Evolutionary conservation across 306 rosid species (phyloP), one percentile per base, ranked within the genome.

Genomic region (Coriaria nepalensis): DNA sequence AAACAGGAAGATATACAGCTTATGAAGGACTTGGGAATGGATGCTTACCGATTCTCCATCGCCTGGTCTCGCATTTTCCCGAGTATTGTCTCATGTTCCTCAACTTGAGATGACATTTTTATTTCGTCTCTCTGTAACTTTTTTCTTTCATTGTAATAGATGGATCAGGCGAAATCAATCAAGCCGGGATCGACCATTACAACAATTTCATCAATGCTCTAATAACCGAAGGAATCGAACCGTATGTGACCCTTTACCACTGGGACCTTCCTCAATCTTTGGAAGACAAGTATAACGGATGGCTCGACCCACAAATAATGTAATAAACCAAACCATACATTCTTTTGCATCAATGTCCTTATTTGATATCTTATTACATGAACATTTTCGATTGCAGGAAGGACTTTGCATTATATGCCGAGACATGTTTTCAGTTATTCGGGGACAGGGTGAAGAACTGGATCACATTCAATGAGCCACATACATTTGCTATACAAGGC

Each of bases 371-470:
- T 52, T 52, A 52, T 54, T 43, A 58, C 40, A 11, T 60, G 39
- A 39, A 43, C 37, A 49, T 20, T 40, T 33, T 66, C 40, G 43
- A 42, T 35, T 57, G 11, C 77, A 85, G 94, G 69, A 66, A 82
- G 40, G 98, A 92, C 76, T 85, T 73, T 61, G 64, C 81, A 57
- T 50, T 49, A 20, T 85, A 59, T 61, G 93, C 96, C 4, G 96
- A 92, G 69, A 73, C 75, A 15, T 82, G 98, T 70, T 85, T 92
- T 60, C 60, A 77, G 72, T 72, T 73, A 53, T 92, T 92, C 4
- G 98, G 98, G 49, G 96, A 92, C 68, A 76, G 98, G 55, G 98
- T 92, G 60, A 92, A 92, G 74, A 64, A 77, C 32, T 92, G 98
- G 98, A 79, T 85, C 45, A 92, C 98, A 13, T 92, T 92, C 72